These are phyloP conservation scores for Artemisia annua DNA, from an alignment of 129 eudicot genomes.

Conservation along the genomic window DNA sequence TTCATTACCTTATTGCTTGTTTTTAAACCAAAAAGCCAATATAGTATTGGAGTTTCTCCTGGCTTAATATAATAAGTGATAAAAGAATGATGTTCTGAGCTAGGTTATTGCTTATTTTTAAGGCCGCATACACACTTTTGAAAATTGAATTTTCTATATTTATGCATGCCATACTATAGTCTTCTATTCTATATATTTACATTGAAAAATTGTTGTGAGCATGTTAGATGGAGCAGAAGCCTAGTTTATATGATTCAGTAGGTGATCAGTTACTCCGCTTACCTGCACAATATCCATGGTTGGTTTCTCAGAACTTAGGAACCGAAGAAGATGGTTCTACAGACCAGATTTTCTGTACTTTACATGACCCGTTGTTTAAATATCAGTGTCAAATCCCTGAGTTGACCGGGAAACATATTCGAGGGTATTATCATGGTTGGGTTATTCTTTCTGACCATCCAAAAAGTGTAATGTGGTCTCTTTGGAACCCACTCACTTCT, in stretches of 20 bases:
- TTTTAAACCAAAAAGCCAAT: too few species aligned
- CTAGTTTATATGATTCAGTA: neutral
- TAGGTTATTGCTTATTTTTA: too few species aligned
- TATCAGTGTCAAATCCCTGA: conserved; percentile 2
- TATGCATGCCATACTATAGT: too few species aligned
- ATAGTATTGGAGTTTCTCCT: too few species aligned
- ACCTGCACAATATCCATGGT: neutral
- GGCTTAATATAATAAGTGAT: too few species aligned
- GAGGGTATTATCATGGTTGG: neutral
- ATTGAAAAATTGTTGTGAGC: neutral
- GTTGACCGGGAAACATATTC: neutral
- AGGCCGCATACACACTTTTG: too few species aligned
- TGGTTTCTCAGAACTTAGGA: neutral
- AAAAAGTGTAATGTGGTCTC: neutral
- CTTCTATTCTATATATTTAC: too few species aligned
- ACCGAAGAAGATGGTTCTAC: neutral
- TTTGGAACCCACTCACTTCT: neutral
- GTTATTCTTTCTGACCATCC: neutral
- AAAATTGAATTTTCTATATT: too few species aligned
- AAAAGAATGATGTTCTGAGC: too few species aligned
- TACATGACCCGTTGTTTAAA: neutral
- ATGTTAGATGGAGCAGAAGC: conserved; percentile 1
- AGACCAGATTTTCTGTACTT: neutral
- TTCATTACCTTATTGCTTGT: too few species aligned
- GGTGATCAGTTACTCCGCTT: neutral